Evolutionary conservation across 768 basidiomycete species (phyloP), one percentile per base, ranked within the genome.

Genomic region (Crepidotus variabilis): DNA sequence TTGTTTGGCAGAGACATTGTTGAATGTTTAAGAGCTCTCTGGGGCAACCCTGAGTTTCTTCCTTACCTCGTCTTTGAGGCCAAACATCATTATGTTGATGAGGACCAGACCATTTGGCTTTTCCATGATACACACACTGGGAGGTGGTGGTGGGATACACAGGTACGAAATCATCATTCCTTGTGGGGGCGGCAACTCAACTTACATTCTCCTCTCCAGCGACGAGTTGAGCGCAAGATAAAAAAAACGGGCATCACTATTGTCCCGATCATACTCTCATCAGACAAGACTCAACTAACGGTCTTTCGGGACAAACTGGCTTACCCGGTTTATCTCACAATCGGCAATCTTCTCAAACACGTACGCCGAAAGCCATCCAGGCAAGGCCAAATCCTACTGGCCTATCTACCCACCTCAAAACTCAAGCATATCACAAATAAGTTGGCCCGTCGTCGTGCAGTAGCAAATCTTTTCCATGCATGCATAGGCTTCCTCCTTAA

Each of bases 141-240:
- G 0, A 68, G 71, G 50, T 81, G 80, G 80, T 80, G 78, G 80
- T 80, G 78, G 78, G 39, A 39, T 5, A 72, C 67, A 2, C 79
- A 80, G 67, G 79, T 78, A 59, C 6, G n/a, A 2, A 5, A 21
- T 28, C 8, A 28, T 28, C 24, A 9, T 48, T 18, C 47, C 20
- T 48, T n/a, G 47, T 8, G 35, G 9, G 16, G 16, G 35, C 16
- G 16, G 16, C 16, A 36, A 36, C 35, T 36, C 35, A 36, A 36
- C 35, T 36, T 16, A 8, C 9, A 36, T 16, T 8, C 35, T 8
- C 16, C 35, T 36, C 16, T 8, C 9, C 8, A 36, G 35, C 35
- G 16, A 36, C 35, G 35, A 36, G 35, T 36, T 16, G 35, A 36
- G 16, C 35, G 16, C 8, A 36, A 36, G 35, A 36, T 16, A 16